A percentile compares a stretch with the other conserved stretches of the same genome.
phyloP scores from a whole-genome alignment of 2,329 filamentous ascomycete genomes.

The Xylariales sp. region DNA sequence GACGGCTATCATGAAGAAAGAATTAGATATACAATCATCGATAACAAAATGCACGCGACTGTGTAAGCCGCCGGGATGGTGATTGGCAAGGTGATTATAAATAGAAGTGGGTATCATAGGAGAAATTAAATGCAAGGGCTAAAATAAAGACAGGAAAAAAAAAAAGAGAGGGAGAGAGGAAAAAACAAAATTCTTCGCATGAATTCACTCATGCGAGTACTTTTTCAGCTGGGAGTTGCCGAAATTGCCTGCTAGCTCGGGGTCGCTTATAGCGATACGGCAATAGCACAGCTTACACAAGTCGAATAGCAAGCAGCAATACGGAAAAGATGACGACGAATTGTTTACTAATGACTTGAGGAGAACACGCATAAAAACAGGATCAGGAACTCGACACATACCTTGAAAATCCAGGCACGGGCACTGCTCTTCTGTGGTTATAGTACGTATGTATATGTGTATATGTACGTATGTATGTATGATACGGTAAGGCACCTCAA shows the following conservation, averaged over 20 bases:
- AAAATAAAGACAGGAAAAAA: conserved; percentile 10
- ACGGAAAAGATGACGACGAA: conserved; percentile 6
- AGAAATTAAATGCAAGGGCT: conserved; percentile 37
- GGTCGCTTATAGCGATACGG: conserved; percentile 18
- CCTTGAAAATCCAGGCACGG: conserved; percentile 18
- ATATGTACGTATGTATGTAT: not conserved
- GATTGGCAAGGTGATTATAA: conserved; percentile 45
- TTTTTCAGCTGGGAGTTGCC: conserved; percentile 53
- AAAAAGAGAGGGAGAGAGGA: conserved; percentile 6
- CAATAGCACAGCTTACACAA: not conserved
- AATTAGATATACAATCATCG: conserved; percentile 32
- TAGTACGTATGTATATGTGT: too few species aligned
- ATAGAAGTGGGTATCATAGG: conserved; percentile 47
- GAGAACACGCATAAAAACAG: conserved; percentile 3
- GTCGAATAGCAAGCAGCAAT: conserved; percentile 5
- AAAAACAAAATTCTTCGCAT: conserved; percentile 42
- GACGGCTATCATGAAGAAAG: conserved; percentile 25
- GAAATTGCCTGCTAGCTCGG: conserved; percentile 53
- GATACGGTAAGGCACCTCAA: not conserved
- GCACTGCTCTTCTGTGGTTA: not conserved
- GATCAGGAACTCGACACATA: conserved; percentile 23
- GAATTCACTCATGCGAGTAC: conserved; percentile 51
- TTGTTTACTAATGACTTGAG: not conserved
- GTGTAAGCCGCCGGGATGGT: conserved; percentile 21
- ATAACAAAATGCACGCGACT: conserved; percentile 24